Base-by-base conservation (phyloP, 331 rosid species). In the Stylosanthes scabra region DNA sequence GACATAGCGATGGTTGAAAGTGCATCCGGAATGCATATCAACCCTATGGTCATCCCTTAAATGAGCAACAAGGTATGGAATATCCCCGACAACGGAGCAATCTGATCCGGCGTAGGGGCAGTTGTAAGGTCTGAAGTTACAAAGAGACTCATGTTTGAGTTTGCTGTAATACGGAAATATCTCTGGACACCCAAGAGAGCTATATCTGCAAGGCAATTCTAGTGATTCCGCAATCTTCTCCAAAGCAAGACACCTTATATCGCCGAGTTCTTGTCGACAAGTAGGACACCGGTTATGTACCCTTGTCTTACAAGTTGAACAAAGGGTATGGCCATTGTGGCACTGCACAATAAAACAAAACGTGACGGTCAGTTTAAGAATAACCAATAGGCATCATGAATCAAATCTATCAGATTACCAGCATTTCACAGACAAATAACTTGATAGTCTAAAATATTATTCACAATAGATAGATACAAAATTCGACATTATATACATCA, bases 41-140 rank as follows among this genome's bases (percentile, higher is more conserved):
- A 89, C 96, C 74, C 86, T 87, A 80, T 89, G 95, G 60, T 87
- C 88, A 69, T 89, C 92, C 59, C 92, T 82, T 72, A 89, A 83
- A 74, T 89, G 96, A 52, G 87, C 31, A 56, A 89, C 92, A 72
- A 87, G 96, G 56, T 68, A 80, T 9, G 92, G 83, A 72, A 87
- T 89, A 64, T 89, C 87, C 46, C 96, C 96, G 59, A 80, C 83
- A 57, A 79, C 66, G 8, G 90, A 85, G 82, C 96, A 89, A 71
- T 89, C 96, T 56, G 96, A 87, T n/a, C 96, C 92, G 39, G 96
- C 92, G 37, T 87, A 87, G 11, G 96, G 96, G 70, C 96, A 89
- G 72, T 80, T 87, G 78, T 87, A 87, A 6, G 96, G 96, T 80
- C 96, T 82, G 78, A 82, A 89, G 82, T 80, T 83, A 76, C 96